Conservation (phyloP, 164 flowering plant species). For the Vitis riparia region DNA sequence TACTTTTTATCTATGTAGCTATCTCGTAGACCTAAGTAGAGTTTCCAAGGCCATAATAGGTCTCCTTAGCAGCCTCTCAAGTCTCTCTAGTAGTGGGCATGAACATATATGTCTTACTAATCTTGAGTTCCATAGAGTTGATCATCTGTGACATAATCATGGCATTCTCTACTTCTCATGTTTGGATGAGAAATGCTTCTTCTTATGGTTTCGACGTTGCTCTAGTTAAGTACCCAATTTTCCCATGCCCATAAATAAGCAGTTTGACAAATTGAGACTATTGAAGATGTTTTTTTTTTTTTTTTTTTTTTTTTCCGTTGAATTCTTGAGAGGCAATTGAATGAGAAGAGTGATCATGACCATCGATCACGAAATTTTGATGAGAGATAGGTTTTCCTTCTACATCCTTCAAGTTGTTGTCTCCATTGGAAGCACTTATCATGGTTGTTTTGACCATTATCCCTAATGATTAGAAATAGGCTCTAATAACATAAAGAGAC, state of each 20-base stretch:
- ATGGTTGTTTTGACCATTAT: too few species aligned
- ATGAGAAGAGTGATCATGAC: too few species aligned
- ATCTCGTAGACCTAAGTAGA: neutral
- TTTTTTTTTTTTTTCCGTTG: neutral
- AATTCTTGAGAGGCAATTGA: neutral
- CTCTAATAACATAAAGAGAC: too few species aligned
- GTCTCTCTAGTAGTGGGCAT: neutral
- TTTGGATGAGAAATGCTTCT: neutral
- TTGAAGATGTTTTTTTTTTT: neutral
- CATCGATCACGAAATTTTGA: too few species aligned
- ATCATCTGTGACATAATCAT: too few species aligned
- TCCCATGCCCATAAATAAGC: neutral
- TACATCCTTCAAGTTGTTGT: too few species aligned
- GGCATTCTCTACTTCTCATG: neutral
- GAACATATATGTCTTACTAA: neutral
- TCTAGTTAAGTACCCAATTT: neutral
- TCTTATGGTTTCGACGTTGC: neutral
- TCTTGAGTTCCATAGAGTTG: neutral
- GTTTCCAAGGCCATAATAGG: neutral
- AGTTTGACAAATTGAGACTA: neutral
- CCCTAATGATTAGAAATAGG: too few species aligned
- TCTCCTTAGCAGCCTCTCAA: neutral
- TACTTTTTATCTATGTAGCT: neutral
- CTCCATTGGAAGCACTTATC: too few species aligned
- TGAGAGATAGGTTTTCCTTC: too few species aligned